Base-by-base conservation (phyloP, 306 rosid genomes). In the Malus fusca region DNA sequence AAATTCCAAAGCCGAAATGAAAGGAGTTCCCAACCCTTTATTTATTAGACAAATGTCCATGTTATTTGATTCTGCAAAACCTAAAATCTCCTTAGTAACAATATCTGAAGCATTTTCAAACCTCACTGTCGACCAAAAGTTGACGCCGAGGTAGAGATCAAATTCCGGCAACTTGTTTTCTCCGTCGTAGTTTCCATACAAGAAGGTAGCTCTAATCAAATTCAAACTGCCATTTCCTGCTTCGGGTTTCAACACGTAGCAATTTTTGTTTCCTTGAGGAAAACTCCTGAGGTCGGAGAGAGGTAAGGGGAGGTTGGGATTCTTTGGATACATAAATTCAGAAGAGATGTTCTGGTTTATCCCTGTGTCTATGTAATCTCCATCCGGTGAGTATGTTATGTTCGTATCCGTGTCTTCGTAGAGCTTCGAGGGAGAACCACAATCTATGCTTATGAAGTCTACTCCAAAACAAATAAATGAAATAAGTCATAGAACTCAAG, bases 361-460 rank as follows among this genome's bases (percentile, higher is more conserved):
- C 25, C 96, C 93, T 2, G 78, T 78, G 69, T 81, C 79, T 66
- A 85, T 83, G 77, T 72, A 81, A 28, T 75, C 70, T 46, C 80
- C 78, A 83, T 88, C 96, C 15, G 17, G 17, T 44, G 13, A 75
- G 67, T 91, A 91, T 66, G 52, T 78, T 66, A 88, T 85, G 26
- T 72, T 35, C 48, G 83, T 84, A 25, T 17, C 19, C 0, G 51
- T 42, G 69, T 91, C 93, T 73, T 83, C 73, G 78, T 88, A 91
- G 6, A 37, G 28, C 83, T 84, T 83, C 58, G 22, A 28, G 11
- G 85, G 74, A 71, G 79, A 40, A 18, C 96, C 96, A 78, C 92
- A 91, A 64, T 91, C 93, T 21, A 91, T 88, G 84, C 92, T 91
- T 76, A 88, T 72, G 81, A 84, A 91, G n/a, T 88, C 93, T 87